Conservation (phyloP, 305 asterid genomes). For the Fraxinus latifolia region DNA sequence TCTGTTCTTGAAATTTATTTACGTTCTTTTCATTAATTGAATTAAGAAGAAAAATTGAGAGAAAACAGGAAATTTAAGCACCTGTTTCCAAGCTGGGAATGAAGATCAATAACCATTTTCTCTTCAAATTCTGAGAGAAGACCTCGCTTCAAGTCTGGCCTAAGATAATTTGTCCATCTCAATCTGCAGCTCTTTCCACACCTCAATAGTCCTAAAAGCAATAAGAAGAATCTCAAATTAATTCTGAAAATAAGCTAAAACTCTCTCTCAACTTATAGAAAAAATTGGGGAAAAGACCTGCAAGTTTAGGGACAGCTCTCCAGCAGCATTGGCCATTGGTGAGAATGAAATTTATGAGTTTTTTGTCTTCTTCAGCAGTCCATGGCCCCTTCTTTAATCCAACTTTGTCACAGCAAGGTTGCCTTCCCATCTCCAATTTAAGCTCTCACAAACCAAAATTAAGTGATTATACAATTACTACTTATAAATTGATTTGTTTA, state of each 20-base stretch:
- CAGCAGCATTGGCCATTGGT: conserved; percentile 57
- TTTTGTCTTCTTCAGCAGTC: conserved; percentile 55
- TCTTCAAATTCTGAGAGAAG: conserved; percentile 51
- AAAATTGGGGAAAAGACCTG: conserved; percentile 27
- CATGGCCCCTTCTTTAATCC: conserved; percentile 62
- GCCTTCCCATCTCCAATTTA: conserved; percentile 41
- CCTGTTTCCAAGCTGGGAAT: conserved; percentile 52
- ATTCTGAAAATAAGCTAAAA: background rate
- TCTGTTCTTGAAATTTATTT: background rate
- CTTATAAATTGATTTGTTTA: background rate
- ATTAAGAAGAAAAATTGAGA: background rate
- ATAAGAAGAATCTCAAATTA: background rate
- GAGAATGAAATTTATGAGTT: conserved; percentile 48
- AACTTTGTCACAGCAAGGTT: conserved; percentile 57
- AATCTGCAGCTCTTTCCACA: conserved; percentile 2
- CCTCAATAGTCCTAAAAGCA: conserved; percentile 43
- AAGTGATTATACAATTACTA: background rate
- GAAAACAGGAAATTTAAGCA: background rate
- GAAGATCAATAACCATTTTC: conserved; percentile 52
- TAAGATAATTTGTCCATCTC: conserved; percentile 17
- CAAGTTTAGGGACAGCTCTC: conserved; percentile 56
- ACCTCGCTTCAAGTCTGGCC: conserved; percentile 47
- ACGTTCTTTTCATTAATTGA: background rate
- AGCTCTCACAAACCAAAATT: conserved; percentile 4
- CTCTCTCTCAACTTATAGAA: background rate